Evolutionary conservation across 75 land plant genomes (phyloP).

Genomic region (Pinus albicaulis): DNA sequence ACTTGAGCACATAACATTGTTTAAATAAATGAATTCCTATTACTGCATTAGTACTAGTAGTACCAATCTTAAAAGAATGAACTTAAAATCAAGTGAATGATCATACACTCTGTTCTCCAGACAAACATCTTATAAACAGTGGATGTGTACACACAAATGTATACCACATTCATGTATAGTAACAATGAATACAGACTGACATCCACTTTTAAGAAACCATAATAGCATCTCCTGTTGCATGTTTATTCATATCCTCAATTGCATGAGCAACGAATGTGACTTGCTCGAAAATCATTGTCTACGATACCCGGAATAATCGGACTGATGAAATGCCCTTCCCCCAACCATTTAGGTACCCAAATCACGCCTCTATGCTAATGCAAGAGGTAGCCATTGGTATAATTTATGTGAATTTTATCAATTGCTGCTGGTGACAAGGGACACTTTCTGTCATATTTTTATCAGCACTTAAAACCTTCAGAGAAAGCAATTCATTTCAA

Average conservation of each 20-base stretch:
- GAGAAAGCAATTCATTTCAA: neutral
- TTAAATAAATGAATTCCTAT: too few species aligned
- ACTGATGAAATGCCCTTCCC: neutral
- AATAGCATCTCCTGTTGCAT: neutral
- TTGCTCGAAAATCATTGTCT: constrained; percentile 1
- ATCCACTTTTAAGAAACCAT: neutral
- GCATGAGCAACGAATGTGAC: neutral
- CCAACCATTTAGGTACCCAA: neutral
- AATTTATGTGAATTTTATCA: too few species aligned
- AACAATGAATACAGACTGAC: too few species aligned
- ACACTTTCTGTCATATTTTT: neutral
- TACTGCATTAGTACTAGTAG: too few species aligned
- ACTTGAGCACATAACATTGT: too few species aligned
- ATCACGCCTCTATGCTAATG: neutral
- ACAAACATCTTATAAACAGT: too few species aligned
- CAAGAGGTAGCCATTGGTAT: neutral
- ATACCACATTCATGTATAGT: too few species aligned
- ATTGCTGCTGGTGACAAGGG: neutral
- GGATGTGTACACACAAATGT: too few species aligned
- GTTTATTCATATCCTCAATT: neutral
- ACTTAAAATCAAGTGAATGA: too few species aligned
- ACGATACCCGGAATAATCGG: neutral
- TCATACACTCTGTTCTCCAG: too few species aligned
- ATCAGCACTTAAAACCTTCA: neutral
- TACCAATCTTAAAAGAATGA: too few species aligned